A percentile compares a stretch with the other conserved stretches of the same genome.
Evolutionary conservation across 2,329 filamentous ascomycete genomes (phyloP).

Genomic region (Trichophyton mentagrophytes): DNA sequence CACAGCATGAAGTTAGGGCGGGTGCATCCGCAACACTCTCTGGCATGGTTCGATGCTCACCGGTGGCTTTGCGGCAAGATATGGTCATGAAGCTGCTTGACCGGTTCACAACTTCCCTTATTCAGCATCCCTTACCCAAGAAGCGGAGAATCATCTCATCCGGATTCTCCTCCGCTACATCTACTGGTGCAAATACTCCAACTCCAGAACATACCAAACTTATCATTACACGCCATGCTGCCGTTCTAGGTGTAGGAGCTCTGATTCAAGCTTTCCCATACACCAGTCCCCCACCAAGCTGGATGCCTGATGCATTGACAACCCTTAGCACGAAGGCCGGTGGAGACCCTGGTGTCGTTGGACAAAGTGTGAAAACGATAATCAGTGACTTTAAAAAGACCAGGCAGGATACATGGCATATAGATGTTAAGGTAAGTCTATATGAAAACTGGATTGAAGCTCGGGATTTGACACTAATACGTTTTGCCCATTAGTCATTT

Average conservation of each 20-base stretch:
- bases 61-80: constrained; percentile 60
- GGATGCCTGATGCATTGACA: constrained; percentile 89
- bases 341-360: constrained; percentile 79
- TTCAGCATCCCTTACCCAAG: constrained; percentile 78
- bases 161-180: constrained; percentile 30
- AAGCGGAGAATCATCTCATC: constrained; percentile 28
- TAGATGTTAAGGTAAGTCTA: constrained; percentile 79
- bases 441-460: neutral
- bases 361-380: constrained; percentile 88
- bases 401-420: constrained; percentile 93
- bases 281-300: constrained; percentile 74
- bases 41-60: constrained; percentile 96
- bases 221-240: constrained; percentile 72
- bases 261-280: constrained; percentile 95
- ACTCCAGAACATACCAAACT: constrained; percentile 53
- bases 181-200: constrained; percentile 36
- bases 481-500: constrained; percentile 55
- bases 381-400: constrained; percentile 99
- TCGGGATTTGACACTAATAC: neutral
- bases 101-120: constrained; percentile 67
- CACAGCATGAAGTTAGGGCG: constrained; percentile 84
- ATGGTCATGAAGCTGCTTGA: constrained; percentile 64
- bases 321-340: constrained; percentile 74
- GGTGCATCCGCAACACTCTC: constrained; percentile 86
- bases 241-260: constrained; percentile 79